Conservation (phyloP, 2,329 filamentous ascomycete species). For the Cladorrhinum sp. region DNA sequence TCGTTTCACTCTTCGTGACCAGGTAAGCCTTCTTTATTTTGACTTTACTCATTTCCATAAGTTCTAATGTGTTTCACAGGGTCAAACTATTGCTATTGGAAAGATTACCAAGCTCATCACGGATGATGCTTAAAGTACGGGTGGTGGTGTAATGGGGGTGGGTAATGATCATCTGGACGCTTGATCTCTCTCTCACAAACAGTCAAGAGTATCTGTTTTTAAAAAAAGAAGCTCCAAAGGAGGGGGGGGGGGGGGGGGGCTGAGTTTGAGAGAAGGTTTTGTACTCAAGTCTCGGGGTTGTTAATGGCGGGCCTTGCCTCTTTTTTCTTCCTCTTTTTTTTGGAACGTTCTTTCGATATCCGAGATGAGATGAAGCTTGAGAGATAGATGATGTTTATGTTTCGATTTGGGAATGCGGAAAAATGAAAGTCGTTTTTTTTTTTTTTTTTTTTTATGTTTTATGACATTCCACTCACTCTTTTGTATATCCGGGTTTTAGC, state of each 20-base stretch:
- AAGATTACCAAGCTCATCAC: slow-evolving; percentile 89
- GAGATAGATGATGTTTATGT: neutral
- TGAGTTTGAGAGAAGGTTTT: no score
- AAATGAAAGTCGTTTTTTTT: neutral
- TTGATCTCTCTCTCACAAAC: no score
- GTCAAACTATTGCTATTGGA: slow-evolving; percentile 98
- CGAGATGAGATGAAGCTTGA: neutral
- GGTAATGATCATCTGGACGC: neutral
- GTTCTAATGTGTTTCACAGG: slow-evolving; percentile 48
- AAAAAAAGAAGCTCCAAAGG: neutral
- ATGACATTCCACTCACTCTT: no score
- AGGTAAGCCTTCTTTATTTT: slow-evolving; percentile 51
- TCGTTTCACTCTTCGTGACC: slow-evolving; percentile 84
- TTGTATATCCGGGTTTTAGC: no score
- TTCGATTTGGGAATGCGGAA: neutral
- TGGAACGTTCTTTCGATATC: neutral
- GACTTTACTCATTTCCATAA: neutral
- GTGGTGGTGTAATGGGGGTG: neutral
- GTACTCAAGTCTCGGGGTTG: neutral
- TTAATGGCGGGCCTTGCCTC: neutral
- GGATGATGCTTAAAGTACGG: slow-evolving; percentile 29
- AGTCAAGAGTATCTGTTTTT: no score
- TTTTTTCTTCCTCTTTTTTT: neutral
- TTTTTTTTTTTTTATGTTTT: neutral
- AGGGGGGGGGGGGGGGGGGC: no score